A percentile compares a stretch with the other conserved stretches of the same genome.
These are phyloP conservation scores for Metarhizium guizhouense DNA, from an alignment of 2,329 filamentous ascomycete genomes.

Conservation along the genomic window DNA sequence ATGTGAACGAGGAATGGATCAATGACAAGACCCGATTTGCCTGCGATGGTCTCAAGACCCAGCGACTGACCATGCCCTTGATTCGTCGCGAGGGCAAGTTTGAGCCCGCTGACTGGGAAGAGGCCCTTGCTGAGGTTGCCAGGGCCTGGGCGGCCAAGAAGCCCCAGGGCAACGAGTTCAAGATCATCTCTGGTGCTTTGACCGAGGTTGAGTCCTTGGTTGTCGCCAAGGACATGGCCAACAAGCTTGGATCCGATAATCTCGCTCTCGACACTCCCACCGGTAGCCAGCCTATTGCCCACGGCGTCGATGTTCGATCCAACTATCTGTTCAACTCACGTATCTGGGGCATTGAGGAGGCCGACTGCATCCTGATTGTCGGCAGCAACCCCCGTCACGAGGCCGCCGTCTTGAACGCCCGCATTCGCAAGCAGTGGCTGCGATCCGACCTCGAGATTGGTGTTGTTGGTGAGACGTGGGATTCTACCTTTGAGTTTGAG, in stretches of 20 bases:
- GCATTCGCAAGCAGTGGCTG: slow-evolving; percentile 96
- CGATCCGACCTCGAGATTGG: slow-evolving; percentile 90
- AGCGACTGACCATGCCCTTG: slow-evolving; percentile 86
- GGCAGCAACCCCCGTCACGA: slow-evolving; percentile 95
- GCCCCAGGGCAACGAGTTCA: slow-evolving; percentile 89
- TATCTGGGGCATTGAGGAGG: slow-evolving; percentile 89
- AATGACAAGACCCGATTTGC: slow-evolving; percentile 97
- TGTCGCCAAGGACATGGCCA: slow-evolving; percentile 93
- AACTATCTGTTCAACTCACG: slow-evolving; percentile 97
- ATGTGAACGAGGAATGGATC: slow-evolving; percentile 99
- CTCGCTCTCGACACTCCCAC: slow-evolving; percentile 83
- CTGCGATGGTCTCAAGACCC: slow-evolving; percentile 92
- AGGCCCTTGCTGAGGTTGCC: slow-evolving; percentile 80
- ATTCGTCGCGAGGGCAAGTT: slow-evolving; percentile 86
- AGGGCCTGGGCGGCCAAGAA: slow-evolving; percentile 70
- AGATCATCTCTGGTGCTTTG: slow-evolving; percentile 84
- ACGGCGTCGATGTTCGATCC: slow-evolving; percentile 86
- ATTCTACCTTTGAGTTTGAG: slow-evolving; percentile 93
- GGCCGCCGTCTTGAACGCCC: slow-evolving; percentile 88
- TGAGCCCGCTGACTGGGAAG: slow-evolving; percentile 88
- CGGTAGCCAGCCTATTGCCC: slow-evolving; percentile 74
- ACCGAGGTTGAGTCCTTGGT: slow-evolving; percentile 90
- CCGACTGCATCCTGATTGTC: slow-evolving; percentile 83
- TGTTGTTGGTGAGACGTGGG: slow-evolving; percentile 81
- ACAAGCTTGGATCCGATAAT: slow-evolving; percentile 94